Percentiles rank a stretch among this genome's conserved stretches.
phyloP scores from a whole-genome alignment of 768 basidiomycete genomes.

The Pilatotrama ljubarskyi region DNA sequence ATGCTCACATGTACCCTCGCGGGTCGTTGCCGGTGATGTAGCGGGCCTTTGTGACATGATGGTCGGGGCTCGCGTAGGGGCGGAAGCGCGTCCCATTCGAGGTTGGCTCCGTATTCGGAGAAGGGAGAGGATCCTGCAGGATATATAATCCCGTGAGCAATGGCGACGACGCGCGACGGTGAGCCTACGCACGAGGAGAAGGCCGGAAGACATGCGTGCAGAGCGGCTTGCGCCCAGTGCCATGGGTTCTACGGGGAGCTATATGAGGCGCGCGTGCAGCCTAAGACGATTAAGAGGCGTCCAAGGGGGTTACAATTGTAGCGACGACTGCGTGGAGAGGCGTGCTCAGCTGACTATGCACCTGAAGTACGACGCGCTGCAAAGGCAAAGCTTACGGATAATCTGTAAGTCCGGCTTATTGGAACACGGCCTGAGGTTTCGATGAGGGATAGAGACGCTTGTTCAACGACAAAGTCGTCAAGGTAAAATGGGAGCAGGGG shows the following conservation, averaged over 20 bases:
- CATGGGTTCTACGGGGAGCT: conserved; percentile 12
- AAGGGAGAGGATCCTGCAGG: conserved; percentile 36
- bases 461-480: neutral
- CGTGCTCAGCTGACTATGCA: conserved; percentile 12
- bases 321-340: conserved; percentile 5
- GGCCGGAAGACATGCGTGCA: conserved; percentile 34
- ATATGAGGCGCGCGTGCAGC: neutral
- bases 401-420: conserved; percentile 6
- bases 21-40: conserved; percentile 92
- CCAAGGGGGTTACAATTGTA: neutral
- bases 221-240: conserved; percentile 28
- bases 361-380: neutral
- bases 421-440: neutral
- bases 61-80: conserved; percentile 72
- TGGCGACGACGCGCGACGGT: neutral
- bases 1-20: conserved; percentile 79
- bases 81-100: conserved; percentile 45
- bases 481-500: neutral
- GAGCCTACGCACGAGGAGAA: conserved; percentile 30
- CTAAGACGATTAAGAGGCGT: neutral
- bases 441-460: neutral
- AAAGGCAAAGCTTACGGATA: conserved; percentile 8
- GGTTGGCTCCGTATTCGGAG: conserved; percentile 27
- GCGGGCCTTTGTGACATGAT: conserved; percentile 82
- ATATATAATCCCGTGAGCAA: neutral